Conservation (phyloP, 768 basidiomycete species). For the Phanerochaete sordida region DNA sequence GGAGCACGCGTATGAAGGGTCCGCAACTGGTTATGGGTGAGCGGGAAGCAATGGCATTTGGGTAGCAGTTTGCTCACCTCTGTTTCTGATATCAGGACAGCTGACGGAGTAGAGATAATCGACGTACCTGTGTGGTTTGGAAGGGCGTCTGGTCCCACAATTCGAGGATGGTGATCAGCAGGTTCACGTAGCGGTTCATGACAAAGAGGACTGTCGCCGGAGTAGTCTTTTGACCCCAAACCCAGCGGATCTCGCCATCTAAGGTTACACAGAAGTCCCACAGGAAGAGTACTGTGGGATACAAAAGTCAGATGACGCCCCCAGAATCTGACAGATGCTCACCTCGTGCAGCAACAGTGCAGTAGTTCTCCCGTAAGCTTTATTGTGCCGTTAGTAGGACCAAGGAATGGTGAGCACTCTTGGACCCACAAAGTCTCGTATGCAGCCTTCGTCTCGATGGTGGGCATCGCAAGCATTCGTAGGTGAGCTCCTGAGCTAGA, state of each 20-base stretch:
- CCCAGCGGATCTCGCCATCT: constrained; percentile 13
- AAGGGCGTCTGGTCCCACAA: constrained; percentile 15
- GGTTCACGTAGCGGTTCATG: constrained; percentile 19
- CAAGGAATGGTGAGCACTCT: neutral
- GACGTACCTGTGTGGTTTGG: constrained; percentile 46
- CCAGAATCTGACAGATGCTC: neutral
- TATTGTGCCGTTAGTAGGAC: neutral
- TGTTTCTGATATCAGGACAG: too few relatives aligned
- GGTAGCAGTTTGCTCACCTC: too few relatives aligned
- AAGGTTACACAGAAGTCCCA: constrained; percentile 19
- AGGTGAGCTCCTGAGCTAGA: too few relatives aligned
- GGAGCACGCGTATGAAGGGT: constrained; percentile 12
- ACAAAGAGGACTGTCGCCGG: constrained; percentile 16
- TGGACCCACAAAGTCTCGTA: neutral
- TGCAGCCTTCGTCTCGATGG: neutral
- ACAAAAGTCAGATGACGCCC: neutral
- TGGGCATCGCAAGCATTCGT: too few relatives aligned
- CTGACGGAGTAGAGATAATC: neutral
- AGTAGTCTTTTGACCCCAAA: constrained; percentile 13
- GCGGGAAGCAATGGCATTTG: neutral
- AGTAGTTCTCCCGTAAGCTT: constrained; percentile 15
- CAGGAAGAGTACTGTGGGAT: constrained; percentile 10
- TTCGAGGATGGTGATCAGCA: constrained; percentile 15
- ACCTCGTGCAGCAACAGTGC: constrained; percentile 14
- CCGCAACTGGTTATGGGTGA: constrained; percentile 9